Conservation (phyloP, 306 rosid genomes). For the Cucumis hystrix region DNA sequence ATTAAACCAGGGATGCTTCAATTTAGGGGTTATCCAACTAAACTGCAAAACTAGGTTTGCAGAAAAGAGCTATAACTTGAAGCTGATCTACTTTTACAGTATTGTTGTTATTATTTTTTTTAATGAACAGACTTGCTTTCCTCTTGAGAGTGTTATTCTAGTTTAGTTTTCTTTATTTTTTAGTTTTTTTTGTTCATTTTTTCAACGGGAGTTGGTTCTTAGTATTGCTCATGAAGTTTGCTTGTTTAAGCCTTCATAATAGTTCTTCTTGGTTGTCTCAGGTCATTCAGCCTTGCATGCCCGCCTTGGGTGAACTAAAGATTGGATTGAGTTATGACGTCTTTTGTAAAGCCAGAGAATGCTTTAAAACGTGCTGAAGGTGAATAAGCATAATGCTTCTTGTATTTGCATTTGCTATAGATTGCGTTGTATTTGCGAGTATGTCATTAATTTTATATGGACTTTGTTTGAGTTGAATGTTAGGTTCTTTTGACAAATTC, state of each 20-base stretch:
- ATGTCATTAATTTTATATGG: not conserved
- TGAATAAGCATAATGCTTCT: not conserved
- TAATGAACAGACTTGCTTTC: no score
- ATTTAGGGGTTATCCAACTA: constrained; percentile 34
- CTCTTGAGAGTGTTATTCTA: no score
- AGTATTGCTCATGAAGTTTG: not conserved
- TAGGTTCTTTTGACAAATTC: not conserved
- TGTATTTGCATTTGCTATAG: not conserved
- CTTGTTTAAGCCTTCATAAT: not conserved
- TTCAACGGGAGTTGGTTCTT: not conserved
- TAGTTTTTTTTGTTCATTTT: no score
- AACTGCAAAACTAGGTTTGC: no score
- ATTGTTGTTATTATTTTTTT: no score
- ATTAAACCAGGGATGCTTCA: constrained; percentile 36
- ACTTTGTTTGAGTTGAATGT: not conserved
- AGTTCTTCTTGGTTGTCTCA: not conserved
- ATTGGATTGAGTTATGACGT: constrained; percentile 22
- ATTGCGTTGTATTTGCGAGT: not conserved
- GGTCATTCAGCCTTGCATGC: constrained; percentile 14
- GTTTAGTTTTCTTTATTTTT: no score
- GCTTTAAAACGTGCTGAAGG: constrained; percentile 62
- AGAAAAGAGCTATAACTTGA: no score
- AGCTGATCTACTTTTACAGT: no score
- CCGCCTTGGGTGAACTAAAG: not conserved
- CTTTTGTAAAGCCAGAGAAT: constrained; percentile 45